These are phyloP conservation scores for Candida endomychidarum DNA, from an alignment of 805 yeast species.

Conservation along the genomic window DNA sequence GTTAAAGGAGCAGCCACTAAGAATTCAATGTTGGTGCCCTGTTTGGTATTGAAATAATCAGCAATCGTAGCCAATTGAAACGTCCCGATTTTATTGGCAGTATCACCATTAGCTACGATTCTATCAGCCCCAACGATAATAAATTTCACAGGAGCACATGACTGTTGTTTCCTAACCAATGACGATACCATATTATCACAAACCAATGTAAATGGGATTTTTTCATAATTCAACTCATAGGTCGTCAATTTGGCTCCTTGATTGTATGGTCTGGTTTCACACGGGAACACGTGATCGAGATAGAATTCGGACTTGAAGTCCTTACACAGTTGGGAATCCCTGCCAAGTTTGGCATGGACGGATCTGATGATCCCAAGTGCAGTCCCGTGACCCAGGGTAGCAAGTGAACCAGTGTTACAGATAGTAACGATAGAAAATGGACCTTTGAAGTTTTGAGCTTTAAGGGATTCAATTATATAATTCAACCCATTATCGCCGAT, in stretches of 20 bases:
- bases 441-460: slow-evolving; percentile 50
- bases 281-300: slow-evolving; percentile 74
- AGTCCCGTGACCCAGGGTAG: slow-evolving; percentile 97
- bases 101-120: slow-evolving; percentile 88
- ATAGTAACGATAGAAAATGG: slow-evolving; percentile 84
- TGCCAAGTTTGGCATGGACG: slow-evolving; percentile 47
- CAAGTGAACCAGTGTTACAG: slow-evolving; percentile 95
- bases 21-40: slow-evolving; percentile 53
- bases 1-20: slow-evolving; percentile 95
- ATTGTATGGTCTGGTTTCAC: slow-evolving; percentile 95
- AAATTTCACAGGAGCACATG: slow-evolving; percentile 64
- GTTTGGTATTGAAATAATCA: slow-evolving; percentile 36
- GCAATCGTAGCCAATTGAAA: slow-evolving; percentile 81
- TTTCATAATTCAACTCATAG: slow-evolving; percentile 80
- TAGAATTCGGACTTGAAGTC: slow-evolving; percentile 36
- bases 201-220: slow-evolving; percentile 83
- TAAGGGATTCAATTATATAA: slow-evolving; percentile 53
- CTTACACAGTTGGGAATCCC: too few relatives aligned
- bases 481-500: slow-evolving; percentile 81
- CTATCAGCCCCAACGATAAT: slow-evolving; percentile 96
- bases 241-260: slow-evolving; percentile 95
- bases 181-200: slow-evolving; percentile 93
- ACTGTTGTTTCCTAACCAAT: slow-evolving; percentile 32
- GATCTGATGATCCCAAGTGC: slow-evolving; percentile 91
- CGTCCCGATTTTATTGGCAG: slow-evolving; percentile 96